These are phyloP conservation scores for Melampsora larici-populina DNA, from an alignment of 1,284 basidiomycete species.

Conservation along the genomic window DNA sequence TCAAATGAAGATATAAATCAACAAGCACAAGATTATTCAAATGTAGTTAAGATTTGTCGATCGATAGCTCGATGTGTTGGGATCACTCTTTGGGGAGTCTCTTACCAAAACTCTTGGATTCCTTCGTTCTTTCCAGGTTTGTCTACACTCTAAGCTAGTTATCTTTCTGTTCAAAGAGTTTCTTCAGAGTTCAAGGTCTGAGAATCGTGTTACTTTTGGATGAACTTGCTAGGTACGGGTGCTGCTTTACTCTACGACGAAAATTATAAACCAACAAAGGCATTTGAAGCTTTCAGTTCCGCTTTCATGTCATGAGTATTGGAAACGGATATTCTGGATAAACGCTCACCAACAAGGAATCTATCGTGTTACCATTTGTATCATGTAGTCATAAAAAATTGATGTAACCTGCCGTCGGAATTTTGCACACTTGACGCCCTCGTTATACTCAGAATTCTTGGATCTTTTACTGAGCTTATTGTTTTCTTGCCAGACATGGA, in stretches of 20 bases:
- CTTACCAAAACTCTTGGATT: constrained; percentile 16
- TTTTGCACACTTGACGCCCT: too few relatives aligned
- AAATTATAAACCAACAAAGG: neutral
- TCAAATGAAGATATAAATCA: neutral
- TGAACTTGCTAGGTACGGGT: neutral
- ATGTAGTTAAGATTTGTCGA: neutral
- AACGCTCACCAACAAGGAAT: neutral
- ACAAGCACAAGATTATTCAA: neutral
- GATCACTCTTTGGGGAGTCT: constrained; percentile 14
- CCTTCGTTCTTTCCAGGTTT: neutral
- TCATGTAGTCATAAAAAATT: too few relatives aligned
- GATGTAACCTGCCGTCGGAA: too few relatives aligned
- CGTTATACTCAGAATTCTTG: too few relatives aligned
- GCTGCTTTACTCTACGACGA: neutral
- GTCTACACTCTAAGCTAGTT: too few relatives aligned
- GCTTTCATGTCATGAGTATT: neutral
- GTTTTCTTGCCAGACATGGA: too few relatives aligned
- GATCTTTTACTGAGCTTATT: too few relatives aligned
- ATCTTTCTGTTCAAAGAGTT: too few relatives aligned
- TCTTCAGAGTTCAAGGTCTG: neutral
- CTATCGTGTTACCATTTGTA: neutral
- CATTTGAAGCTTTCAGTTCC: neutral
- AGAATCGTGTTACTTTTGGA: neutral
- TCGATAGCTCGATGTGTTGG: constrained; percentile 1
- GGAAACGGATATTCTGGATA: too few relatives aligned